These are phyloP conservation scores for Apophysomyces sp. DNA, from an alignment of 371 early-diverging fungal species.

Conservation along the genomic window DNA sequence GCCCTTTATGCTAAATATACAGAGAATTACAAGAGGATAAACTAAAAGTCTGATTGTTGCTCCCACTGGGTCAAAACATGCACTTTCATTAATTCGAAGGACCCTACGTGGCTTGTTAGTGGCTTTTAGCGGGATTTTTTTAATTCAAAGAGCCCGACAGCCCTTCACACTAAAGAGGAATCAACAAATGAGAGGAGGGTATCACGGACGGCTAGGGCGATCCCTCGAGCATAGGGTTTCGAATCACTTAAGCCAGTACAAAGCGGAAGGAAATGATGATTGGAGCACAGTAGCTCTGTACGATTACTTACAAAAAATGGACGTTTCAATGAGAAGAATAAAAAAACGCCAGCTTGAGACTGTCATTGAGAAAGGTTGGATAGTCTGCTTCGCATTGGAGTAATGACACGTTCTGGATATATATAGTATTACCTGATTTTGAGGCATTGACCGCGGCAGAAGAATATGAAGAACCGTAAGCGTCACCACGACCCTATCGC, in stretches of 20 bases:
- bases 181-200: constrained; percentile 20
- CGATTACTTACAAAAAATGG: constrained; percentile 49
- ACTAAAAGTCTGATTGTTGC: too few species aligned
- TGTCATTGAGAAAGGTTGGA: constrained; percentile 47
- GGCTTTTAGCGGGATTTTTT: background rate
- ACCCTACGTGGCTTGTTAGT: background rate
- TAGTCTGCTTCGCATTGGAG: background rate
- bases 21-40: too few species aligned
- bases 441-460: constrained; percentile 5
- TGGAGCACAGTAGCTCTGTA: constrained; percentile 26
- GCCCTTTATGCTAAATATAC: too few species aligned
- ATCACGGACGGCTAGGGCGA: constrained; percentile 24
- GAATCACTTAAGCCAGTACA: constrained; percentile 30
- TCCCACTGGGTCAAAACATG: too few species aligned
- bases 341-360: constrained; percentile 48
- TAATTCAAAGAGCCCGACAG: background rate
- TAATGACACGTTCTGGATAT: background rate
- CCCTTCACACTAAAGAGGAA: constrained; percentile 2
- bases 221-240: constrained; percentile 28
- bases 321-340: constrained; percentile 44
- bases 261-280: constrained; percentile 30
- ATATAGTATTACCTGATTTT: constrained; percentile 12
- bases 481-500: background rate
- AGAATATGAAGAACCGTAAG: constrained; percentile 7
- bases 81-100: too few species aligned